Base-by-base conservation (phyloP, 1,284 basidiomycete genomes). In the Psilocybe mexicana region DNA sequence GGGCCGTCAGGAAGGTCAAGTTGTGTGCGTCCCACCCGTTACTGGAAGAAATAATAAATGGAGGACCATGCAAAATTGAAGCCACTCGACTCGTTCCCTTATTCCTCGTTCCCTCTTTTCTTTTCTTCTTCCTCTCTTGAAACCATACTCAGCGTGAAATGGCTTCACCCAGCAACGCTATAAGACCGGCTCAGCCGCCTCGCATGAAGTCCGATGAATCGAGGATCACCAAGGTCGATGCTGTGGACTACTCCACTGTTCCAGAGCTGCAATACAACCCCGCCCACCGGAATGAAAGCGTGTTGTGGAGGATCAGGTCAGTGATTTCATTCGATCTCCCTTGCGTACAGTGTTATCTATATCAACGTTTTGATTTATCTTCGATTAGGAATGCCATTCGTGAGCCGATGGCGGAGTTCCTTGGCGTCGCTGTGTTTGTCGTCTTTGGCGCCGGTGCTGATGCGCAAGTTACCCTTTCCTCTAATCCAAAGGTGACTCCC, bases 331-430 rank as follows among this genome's bases (percentile, higher is more conserved):
- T 45, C 12, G 11, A 7, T 30, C 26, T 48, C 6, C 51, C 8
- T 28, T 42, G 38, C 38, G 14, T 40, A 40, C 4, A 6, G 2
- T 40, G 0, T 33, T 40, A 40, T 40, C 14, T 11, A 40, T 40
- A n/a, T 4, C 10, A n/a, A 40, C 14, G 38, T 40, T 40, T 40
- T 18, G 18, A 18, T 18, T 1, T 40, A 8, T 40, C 38, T 40
- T 33, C 7, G 12, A 25, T 2, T 43, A 72, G 71, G 36, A 59
- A 63, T 33, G 42, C 50, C 43, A 57, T 87, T 36, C 78, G 83
- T 53, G 83, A 85, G 62, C 80, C 83, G 10, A 78, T 80, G 58
- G 86, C 84, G 8, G 86, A 88, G 69, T 86, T 87, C 63, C 68
- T 88, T 45, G 86, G 84, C 30, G 79, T 81, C 14, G 82, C 82